Evolutionary conservation across 306 rosid species (phyloP).

Genomic region (Macrotyloma uniflorum): DNA sequence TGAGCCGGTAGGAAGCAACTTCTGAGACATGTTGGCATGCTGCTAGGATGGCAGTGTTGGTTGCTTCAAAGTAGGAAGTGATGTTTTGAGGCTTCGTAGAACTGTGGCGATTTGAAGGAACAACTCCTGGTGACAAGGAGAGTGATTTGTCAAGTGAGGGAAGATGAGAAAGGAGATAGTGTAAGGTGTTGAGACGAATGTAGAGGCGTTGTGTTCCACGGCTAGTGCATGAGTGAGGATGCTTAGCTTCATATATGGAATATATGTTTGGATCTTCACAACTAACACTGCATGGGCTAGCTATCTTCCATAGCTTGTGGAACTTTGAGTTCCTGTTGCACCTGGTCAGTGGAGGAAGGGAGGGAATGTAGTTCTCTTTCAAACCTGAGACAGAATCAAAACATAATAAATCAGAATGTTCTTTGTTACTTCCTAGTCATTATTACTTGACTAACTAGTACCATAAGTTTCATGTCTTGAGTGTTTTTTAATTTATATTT

Average conservation of each 20-base stretch:
- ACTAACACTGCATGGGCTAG: conserved; percentile 66
- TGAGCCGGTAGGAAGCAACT: conserved; percentile 80
- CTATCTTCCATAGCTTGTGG: conserved; percentile 73
- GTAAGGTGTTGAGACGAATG: conserved; percentile 89
- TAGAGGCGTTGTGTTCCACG: conserved; percentile 94
- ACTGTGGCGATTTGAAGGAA: conserved; percentile 47
- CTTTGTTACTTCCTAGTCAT: background rate
- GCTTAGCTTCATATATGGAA: conserved; percentile 53
- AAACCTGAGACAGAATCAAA: conserved; percentile 57
- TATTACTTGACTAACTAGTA: background rate
- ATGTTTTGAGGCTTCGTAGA: background rate
- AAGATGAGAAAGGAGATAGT: conserved; percentile 61
- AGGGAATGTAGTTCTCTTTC: conserved; percentile 75
- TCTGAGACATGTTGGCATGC: conserved; percentile 81
- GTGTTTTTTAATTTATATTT: background rate
- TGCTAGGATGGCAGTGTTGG: conserved; percentile 47
- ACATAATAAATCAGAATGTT: conserved; percentile 8
- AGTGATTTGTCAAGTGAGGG: conserved; percentile 70
- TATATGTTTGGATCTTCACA: conserved; percentile 57
- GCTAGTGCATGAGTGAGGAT: conserved; percentile 78
- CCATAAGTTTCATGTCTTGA: background rate
- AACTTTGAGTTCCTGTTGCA: conserved; percentile 79
- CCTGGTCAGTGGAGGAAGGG: conserved; percentile 87
- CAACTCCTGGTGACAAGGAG: conserved; percentile 48
- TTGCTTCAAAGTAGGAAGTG: conserved; percentile 66